Evolutionary conservation across 768 basidiomycete genomes (phyloP).

Genomic region (Collybia sordida): DNA sequence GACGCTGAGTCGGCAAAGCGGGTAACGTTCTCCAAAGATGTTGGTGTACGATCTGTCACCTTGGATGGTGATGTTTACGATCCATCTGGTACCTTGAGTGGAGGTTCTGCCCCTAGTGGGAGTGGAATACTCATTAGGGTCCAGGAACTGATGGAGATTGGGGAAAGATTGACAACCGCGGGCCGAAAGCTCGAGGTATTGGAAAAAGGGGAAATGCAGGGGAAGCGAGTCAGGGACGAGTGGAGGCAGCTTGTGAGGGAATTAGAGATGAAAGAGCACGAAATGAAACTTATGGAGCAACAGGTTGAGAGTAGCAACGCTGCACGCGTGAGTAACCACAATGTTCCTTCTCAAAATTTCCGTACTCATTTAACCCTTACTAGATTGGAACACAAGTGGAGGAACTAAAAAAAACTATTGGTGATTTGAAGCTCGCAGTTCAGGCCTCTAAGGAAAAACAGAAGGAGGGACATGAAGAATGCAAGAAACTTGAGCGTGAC

Average conservation of each 20-base stretch:
- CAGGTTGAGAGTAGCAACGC: conserved; percentile 91
- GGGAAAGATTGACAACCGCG: conserved; percentile 54
- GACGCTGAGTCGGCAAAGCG: conserved; percentile 84
- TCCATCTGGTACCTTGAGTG: conserved; percentile 90
- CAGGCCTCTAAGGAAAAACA: conserved; percentile 74
- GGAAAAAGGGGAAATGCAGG: conserved; percentile 53
- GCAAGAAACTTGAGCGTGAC: conserved; percentile 88
- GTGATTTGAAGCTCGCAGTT: conserved; percentile 55
- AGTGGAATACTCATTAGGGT: conserved; percentile 78
- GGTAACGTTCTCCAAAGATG: conserved; percentile 76
- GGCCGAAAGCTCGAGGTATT: conserved; percentile 45
- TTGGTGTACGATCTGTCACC: conserved; percentile 83
- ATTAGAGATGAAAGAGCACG: conserved; percentile 88
- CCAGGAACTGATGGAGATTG: conserved; percentile 75
- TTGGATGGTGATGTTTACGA: conserved; percentile 96
- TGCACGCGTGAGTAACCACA: conserved; percentile 58
- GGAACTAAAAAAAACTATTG: conserved; percentile 62
- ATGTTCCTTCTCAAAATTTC: background rate
- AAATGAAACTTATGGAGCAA: conserved; percentile 76
- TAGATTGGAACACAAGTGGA: conserved; percentile 85
- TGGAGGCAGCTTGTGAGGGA: conserved; percentile 67
- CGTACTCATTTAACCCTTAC: background rate
- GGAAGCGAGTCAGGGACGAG: conserved; percentile 50
- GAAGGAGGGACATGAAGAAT: conserved; percentile 70
- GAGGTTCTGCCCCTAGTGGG: conserved; percentile 81